Evolutionary conservation across 257 asterid species (phyloP).

Genomic region (Fraxinus americana): DNA sequence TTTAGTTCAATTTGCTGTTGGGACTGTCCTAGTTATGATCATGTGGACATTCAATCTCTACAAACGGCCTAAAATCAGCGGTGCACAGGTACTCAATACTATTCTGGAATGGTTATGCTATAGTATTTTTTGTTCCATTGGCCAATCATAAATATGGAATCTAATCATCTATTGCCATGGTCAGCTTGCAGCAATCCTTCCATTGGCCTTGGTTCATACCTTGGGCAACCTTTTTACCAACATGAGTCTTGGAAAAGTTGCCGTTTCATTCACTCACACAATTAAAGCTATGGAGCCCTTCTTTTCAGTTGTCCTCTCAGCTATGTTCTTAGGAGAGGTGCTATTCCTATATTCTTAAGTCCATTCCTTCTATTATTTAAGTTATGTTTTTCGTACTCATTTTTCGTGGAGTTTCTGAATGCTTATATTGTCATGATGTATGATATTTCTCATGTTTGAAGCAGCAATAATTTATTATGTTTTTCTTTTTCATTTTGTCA

Average conservation of each 20-base stretch:
- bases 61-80: constrained; percentile 81
- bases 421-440: neutral
- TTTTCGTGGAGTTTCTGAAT: neutral
- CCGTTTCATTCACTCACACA: constrained; percentile 61
- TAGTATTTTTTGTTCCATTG: neutral
- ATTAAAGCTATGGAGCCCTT: constrained; percentile 62
- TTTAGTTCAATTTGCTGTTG: constrained; percentile 73
- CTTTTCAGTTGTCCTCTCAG: constrained; percentile 57
- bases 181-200: constrained; percentile 56
- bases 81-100: constrained; percentile 61
- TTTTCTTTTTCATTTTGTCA: neutral
- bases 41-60: constrained; percentile 80
- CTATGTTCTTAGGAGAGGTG: constrained; percentile 62
- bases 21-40: constrained; percentile 54
- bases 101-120: neutral
- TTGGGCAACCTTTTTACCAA: constrained; percentile 62
- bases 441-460: neutral
- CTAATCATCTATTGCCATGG: neutral
- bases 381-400: neutral
- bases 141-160: neutral
- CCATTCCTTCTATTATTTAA: neutral
- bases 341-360: neutral
- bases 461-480: neutral
- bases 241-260: constrained; percentile 61
- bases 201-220: constrained; percentile 52